Conservation (phyloP, 169 alveolate species). For the Plasmodium falciparum region DNA sequence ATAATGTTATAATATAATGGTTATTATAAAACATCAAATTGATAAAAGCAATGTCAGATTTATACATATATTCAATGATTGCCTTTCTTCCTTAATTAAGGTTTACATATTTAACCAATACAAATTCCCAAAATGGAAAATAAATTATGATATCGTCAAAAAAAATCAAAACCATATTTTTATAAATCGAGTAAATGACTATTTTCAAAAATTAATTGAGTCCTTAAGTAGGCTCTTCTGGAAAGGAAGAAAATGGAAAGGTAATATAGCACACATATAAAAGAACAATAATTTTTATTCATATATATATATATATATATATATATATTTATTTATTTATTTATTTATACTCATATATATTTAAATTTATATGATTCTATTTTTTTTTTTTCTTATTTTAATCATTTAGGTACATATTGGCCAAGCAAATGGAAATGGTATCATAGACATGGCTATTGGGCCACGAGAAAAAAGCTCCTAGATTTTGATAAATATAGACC, state of each 20-base stretch:
- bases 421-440: constrained; percentile 93
- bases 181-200: constrained; percentile 49
- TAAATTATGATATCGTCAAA: constrained; percentile 24
- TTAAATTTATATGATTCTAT: no score
- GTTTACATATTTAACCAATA: constrained; percentile 28
- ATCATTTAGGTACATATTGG: constrained; percentile 77
- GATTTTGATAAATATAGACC: constrained; percentile 88
- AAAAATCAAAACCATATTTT: constrained; percentile 17
- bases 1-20: constrained; percentile 33
- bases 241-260: constrained; percentile 78
- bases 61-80: constrained; percentile 30
- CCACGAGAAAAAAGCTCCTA: constrained; percentile 89
- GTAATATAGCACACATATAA: constrained; percentile 6
- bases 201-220: constrained; percentile 43
- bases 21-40: constrained; percentile 35
- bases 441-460: constrained; percentile 93
- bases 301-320: no score
- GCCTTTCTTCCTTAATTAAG: constrained; percentile 14
- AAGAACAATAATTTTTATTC: not conserved
- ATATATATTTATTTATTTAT: no score
- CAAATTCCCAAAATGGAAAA: constrained; percentile 24
- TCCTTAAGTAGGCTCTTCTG: constrained; percentile 40
- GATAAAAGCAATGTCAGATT: constrained; percentile 29
- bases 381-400: no score
- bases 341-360: no score